Percentiles rank a stretch among this genome's conserved stretches.
Evolutionary conservation across 441 rosid genomes (phyloP).

Genomic region (Jatropha multifida): DNA sequence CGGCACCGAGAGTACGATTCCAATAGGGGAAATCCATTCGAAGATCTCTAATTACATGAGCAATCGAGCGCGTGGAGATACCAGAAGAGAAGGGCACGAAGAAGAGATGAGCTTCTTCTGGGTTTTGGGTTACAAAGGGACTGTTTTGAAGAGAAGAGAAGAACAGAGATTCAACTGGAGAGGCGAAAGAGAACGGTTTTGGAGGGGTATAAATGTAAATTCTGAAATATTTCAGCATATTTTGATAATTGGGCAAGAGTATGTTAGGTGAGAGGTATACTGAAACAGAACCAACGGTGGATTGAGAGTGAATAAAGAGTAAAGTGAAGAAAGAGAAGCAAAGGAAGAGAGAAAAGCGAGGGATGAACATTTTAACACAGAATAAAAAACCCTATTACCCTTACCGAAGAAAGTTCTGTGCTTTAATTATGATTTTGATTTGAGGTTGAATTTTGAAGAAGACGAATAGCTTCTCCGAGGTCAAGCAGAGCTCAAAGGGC

Average conservation of each 20-base stretch:
- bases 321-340: slow-evolving; percentile 16
- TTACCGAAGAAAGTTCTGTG: neutral
- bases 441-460: neutral
- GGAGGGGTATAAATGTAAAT: slow-evolving; percentile 42
- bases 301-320: slow-evolving; percentile 8
- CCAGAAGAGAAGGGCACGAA: slow-evolving; percentile 48
- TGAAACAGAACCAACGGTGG: slow-evolving; percentile 13
- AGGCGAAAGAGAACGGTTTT: slow-evolving; percentile 23
- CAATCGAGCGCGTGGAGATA: slow-evolving; percentile 33
- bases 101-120: slow-evolving; percentile 56
- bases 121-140: slow-evolving; percentile 37
- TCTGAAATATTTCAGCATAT: slow-evolving; percentile 43
- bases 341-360: neutral
- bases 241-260: slow-evolving; percentile 35
- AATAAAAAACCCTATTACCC: neutral
- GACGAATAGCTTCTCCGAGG: neutral
- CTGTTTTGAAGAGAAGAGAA: slow-evolving; percentile 42
- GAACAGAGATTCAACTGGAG: slow-evolving; percentile 43
- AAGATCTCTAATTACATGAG: slow-evolving; percentile 31
- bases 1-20: slow-evolving; percentile 68
- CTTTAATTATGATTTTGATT: neutral
- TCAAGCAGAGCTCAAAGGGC: neutral
- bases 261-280: slow-evolving; percentile 41
- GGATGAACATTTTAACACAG: slow-evolving; percentile 18
- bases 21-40: slow-evolving; percentile 45